A percentile compares a stretch with the other conserved stretches of the same genome.
Evolutionary conservation across 83 land plant genomes (phyloP).

Genomic region (Thuja plicata): DNA sequence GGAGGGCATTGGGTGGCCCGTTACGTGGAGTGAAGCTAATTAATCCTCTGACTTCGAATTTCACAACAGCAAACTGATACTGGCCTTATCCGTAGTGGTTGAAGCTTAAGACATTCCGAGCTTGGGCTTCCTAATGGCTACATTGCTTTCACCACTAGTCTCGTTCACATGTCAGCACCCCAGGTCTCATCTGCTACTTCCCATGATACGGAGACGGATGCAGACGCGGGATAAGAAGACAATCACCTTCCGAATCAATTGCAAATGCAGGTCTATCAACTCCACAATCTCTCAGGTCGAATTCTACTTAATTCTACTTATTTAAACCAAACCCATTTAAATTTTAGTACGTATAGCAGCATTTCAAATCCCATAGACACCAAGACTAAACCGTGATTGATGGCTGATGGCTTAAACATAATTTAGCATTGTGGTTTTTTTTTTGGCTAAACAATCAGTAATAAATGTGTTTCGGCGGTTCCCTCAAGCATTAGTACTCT

Average conservation of each 20-base stretch:
- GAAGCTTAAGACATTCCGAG: background rate
- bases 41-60: no score
- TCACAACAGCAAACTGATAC: background rate
- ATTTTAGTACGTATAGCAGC: background rate
- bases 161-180: background rate
- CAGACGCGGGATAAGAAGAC: background rate
- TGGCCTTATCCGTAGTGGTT: background rate
- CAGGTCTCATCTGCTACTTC: background rate
- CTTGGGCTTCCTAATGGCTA: background rate
- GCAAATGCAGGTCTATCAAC: slow-evolving; percentile 1
- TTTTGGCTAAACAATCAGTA: background rate
- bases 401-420: background rate
- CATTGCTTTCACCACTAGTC: background rate
- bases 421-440: background rate
- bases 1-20: no score
- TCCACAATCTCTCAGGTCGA: background rate
- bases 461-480: background rate
- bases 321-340: background rate
- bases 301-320: background rate
- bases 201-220: background rate
- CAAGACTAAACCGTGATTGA: background rate
- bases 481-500: background rate
- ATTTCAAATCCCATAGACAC: background rate
- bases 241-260: background rate
- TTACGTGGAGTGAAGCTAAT: no score